Evolutionary conservation across 805 yeast genomes (phyloP).

Genomic region (Barnettozyma sp.): DNA sequence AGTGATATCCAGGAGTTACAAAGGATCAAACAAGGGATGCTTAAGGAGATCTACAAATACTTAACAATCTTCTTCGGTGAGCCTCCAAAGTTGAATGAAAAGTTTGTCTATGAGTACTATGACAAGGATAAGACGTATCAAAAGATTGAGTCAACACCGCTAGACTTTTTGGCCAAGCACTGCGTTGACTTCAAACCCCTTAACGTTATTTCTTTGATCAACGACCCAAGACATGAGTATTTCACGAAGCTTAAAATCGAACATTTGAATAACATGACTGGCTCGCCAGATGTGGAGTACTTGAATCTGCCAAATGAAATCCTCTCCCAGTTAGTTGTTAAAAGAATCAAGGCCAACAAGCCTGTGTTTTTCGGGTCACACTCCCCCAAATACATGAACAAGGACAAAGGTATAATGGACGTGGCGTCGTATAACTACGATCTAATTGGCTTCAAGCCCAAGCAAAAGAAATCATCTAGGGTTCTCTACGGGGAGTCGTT

Average conservation of each 20-base stretch:
- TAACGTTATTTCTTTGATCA: slow-evolving; percentile 56
- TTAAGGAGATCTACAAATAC: slow-evolving; percentile 57
- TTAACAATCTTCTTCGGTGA: slow-evolving; percentile 65
- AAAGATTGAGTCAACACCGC: slow-evolving; percentile 51
- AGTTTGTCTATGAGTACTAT: slow-evolving; percentile 65
- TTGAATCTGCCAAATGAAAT: slow-evolving; percentile 57
- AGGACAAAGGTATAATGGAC: slow-evolving; percentile 62
- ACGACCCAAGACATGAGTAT: slow-evolving; percentile 76
- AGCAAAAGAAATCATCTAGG: slow-evolving; percentile 58
- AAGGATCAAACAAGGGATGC: slow-evolving; percentile 40
- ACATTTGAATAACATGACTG: slow-evolving; percentile 64
- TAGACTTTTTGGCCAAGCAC: slow-evolving; percentile 49
- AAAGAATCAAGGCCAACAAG: slow-evolving; percentile 63
- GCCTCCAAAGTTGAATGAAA: slow-evolving; percentile 68
- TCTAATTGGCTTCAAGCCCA: slow-evolving; percentile 46
- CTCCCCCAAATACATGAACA: slow-evolving; percentile 72
- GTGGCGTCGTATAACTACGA: slow-evolving; percentile 60
- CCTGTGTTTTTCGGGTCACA: slow-evolving; percentile 87
- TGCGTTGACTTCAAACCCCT: slow-evolving; percentile 46
- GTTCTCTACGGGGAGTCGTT: slow-evolving; percentile 62
- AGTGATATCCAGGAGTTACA: slow-evolving; percentile 12
- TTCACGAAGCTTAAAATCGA: slow-evolving; percentile 62
- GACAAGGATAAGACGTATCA: slow-evolving; percentile 60
- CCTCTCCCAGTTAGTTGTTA: slow-evolving; percentile 55
- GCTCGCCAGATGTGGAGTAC: slow-evolving; percentile 59